phyloP scores from a whole-genome alignment of 371 early-diverging fungal species.

The Mortierella sp. region DNA sequence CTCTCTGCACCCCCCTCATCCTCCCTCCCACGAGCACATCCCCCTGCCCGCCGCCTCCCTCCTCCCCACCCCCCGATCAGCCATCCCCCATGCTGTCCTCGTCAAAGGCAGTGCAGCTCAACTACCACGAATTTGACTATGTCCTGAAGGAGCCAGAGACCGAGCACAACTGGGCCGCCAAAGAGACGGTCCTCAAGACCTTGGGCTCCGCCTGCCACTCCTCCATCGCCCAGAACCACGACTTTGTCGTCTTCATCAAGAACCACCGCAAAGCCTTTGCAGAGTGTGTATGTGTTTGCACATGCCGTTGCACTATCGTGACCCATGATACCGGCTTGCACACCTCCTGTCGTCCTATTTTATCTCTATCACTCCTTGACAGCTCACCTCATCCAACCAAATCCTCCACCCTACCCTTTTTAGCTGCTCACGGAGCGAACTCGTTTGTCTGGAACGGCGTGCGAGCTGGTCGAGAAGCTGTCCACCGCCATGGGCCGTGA shows the following conservation, averaged over 20 bases:
- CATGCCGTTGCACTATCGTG: no score
- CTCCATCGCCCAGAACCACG: conserved; percentile 35
- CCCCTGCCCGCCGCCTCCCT: not conserved
- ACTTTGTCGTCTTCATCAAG: conserved; percentile 44
- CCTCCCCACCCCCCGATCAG: not conserved
- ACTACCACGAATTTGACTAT: conserved; percentile 48
- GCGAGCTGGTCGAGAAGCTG: conserved; percentile 59
- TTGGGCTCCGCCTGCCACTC: conserved; percentile 41
- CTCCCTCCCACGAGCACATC: not conserved
- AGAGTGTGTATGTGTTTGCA: conserved; percentile 42
- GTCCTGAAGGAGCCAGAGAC: conserved; percentile 51
- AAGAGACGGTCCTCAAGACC: conserved; percentile 36
- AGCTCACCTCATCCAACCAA: not conserved
- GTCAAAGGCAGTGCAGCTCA: conserved; percentile 27
- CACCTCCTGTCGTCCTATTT: no score
- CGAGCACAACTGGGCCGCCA: conserved; percentile 53
- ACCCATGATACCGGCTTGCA: no score
- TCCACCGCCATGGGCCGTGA: conserved; percentile 59
- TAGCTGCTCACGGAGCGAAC: conserved; percentile 68
- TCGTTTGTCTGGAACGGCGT: conserved; percentile 62
- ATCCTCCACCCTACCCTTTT: not conserved
- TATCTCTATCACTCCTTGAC: no score
- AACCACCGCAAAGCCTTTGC: conserved; percentile 39
- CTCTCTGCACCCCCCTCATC: conserved; percentile 5
- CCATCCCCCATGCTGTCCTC: conserved; percentile 28